phyloP scores from a whole-genome alignment of 345 rosid species.

The Reutealis trisperma region DNA sequence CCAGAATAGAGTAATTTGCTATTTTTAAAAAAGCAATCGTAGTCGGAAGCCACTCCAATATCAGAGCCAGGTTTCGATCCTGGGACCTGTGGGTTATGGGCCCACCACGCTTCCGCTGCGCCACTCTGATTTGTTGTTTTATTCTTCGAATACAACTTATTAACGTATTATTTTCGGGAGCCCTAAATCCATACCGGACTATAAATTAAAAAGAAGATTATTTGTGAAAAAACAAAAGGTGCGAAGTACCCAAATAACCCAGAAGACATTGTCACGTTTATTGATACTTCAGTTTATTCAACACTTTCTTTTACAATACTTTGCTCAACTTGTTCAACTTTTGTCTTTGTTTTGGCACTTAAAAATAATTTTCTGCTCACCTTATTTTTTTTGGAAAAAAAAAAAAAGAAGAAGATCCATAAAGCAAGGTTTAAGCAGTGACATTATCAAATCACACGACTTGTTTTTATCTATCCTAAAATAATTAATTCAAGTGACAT shows the following conservation, averaged over 20 bases:
- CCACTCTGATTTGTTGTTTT: slow-evolving; percentile 94
- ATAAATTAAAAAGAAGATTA: not conserved
- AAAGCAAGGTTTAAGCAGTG: no score
- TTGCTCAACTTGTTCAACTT: not conserved
- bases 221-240: no score
- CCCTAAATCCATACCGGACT: not conserved
- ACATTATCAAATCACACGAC: not conserved
- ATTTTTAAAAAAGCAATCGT: no score
- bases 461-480: no score
- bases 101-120: slow-evolving; percentile 87
- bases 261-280: no score
- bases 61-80: slow-evolving; percentile 36
- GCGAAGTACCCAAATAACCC: no score
- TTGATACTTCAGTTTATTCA: not conserved
- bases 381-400: no score
- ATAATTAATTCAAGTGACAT: no score
- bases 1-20: no score
- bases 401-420: no score
- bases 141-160: no score
- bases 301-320: not conserved
- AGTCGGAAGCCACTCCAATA: not conserved
- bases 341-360: not conserved
- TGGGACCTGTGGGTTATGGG: slow-evolving; percentile 60
- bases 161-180: no score
- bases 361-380: not conserved